Percentiles rank a stretch among this genome's conserved stretches.
phyloP scores from a whole-genome alignment of 305 asterid genomes.

The Solanum hybrid region DNA sequence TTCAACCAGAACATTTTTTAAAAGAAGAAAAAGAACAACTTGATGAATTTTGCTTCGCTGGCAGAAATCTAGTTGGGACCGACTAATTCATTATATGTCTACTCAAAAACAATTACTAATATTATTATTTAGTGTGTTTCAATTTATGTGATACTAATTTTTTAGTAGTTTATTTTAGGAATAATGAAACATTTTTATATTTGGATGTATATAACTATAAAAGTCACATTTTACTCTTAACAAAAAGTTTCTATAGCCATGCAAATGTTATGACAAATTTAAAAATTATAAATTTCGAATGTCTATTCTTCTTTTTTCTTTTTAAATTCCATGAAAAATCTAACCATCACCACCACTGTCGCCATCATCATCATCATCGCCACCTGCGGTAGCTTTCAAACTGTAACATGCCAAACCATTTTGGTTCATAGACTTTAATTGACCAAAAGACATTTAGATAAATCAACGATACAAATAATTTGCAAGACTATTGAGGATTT shows the following conservation, averaged over 20 bases:
- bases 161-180: accelerated
- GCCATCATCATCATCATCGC: no score
- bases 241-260: no score
- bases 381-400: background rate
- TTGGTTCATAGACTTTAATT: background rate
- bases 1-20: background rate
- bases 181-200: background rate
- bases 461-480: background rate
- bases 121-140: no score
- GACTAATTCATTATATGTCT: background rate
- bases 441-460: background rate
- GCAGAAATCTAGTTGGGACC: background rate
- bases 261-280: background rate
- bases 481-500: background rate
- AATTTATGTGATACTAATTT: background rate
- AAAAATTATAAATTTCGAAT: background rate
- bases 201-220: background rate
- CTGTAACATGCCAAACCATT: background rate
- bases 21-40: background rate
- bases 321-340: background rate
- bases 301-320: background rate
- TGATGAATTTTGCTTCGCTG: background rate
- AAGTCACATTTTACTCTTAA: background rate
- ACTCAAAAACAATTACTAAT: background rate
- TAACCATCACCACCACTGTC: no score